phyloP scores from a whole-genome alignment of 495 filamentous ascomycete genomes.

The Penicillium ucsense region DNA sequence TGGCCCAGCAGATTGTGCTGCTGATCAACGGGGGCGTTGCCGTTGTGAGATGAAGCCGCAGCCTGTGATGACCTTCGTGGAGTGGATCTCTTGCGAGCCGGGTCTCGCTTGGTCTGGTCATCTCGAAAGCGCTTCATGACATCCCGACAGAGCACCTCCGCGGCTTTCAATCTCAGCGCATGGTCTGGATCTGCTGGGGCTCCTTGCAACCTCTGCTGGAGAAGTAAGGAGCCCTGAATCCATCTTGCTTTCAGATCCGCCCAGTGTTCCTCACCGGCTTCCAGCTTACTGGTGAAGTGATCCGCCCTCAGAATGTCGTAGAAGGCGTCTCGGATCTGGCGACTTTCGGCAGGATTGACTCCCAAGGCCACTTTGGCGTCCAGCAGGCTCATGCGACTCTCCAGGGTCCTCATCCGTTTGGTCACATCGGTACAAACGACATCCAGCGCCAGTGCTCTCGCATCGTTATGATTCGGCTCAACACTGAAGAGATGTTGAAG shows the following conservation, averaged over 20 bases:
- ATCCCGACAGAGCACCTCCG: conserved; percentile 63
- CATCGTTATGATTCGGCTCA: conserved; percentile 39
- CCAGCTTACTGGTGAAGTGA: conserved; percentile 63
- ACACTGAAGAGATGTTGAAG: conserved; percentile 53
- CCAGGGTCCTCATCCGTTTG: conserved; percentile 60
- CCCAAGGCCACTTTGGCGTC: conserved; percentile 65
- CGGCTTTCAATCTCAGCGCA: conserved; percentile 48
- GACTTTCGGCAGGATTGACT: conserved; percentile 61
- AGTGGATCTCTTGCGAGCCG: conserved; percentile 38
- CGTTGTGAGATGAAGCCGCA: conserved; percentile 6
- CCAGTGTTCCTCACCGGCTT: conserved; percentile 65
- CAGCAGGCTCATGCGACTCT: conserved; percentile 54
- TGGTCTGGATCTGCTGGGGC: conserved; percentile 47
- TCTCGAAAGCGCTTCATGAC: conserved; percentile 65
- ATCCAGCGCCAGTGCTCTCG: conserved; percentile 61
- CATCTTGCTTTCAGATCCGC: conserved; percentile 58
- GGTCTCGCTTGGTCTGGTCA: conserved; percentile 52
- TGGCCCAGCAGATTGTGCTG: conserved; percentile 16
- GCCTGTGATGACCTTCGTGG: conserved; percentile 16
- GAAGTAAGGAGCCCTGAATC: conserved; percentile 47
- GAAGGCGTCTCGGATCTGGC: conserved; percentile 55
- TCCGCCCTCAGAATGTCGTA: conserved; percentile 57
- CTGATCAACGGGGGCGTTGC: conserved; percentile 7
- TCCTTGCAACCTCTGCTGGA: conserved; percentile 47
- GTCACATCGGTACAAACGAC: conserved; percentile 74